Evolutionary conservation across 257 asterid species (phyloP).

Genomic region (Voacanga thouarsii): DNA sequence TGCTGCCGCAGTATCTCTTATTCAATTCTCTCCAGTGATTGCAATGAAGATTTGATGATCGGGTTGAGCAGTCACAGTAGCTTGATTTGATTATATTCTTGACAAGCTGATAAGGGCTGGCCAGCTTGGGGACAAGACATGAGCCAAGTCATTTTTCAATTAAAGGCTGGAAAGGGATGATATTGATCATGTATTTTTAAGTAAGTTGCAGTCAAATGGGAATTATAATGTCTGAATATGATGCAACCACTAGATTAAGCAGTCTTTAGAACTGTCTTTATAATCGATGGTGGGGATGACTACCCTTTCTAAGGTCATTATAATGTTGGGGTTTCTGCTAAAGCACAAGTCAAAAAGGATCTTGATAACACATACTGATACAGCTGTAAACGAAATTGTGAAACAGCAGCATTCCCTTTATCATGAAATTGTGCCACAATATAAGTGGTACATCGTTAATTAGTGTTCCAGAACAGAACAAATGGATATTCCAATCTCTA

Average conservation of each 20-base stretch:
- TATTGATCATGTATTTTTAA: not conserved
- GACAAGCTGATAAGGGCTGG: not conserved
- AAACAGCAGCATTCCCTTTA: no score
- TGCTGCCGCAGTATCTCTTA: no score
- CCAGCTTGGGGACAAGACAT: not conserved
- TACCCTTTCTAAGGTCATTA: no score
- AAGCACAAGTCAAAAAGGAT: not conserved
- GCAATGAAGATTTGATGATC: no score
- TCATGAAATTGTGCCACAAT: no score
- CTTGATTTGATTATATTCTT: not conserved
- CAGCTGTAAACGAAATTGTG: not conserved
- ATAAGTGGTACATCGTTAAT: no score
- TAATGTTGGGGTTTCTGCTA: not conserved
- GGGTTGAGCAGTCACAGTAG: no score
- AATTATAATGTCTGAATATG: not conserved
- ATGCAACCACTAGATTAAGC: not conserved
- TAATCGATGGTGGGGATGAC: not conserved
- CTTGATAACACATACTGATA: not conserved
- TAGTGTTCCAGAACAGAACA: no score
- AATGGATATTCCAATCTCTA: no score
- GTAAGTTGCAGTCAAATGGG: not conserved
- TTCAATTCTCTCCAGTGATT: no score
- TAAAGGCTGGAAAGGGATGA: not conserved
- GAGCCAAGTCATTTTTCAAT: constrained; percentile 6
- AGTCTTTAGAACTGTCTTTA: no score